Percentiles rank a stretch among this genome's conserved stretches.
These are phyloP conservation scores for Eucalyptus regnans DNA, from an alignment of 345 rosid genomes.

Conservation along the genomic window DNA sequence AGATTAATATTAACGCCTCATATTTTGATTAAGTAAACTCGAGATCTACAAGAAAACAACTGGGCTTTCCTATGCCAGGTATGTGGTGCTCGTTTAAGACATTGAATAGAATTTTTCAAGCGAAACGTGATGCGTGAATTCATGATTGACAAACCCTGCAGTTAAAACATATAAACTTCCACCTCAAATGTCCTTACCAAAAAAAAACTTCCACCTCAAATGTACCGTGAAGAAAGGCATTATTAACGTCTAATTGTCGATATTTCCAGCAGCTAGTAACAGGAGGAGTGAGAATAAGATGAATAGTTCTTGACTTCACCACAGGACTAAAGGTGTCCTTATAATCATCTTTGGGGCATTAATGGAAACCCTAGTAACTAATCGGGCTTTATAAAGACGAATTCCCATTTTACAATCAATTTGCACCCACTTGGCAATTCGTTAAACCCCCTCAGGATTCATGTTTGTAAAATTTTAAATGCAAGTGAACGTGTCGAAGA, in stretches of 20 bases:
- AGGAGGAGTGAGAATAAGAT: neutral
- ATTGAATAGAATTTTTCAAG: neutral
- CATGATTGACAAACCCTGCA: neutral
- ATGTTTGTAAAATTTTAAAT: no score
- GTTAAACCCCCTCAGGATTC: fast-evolving
- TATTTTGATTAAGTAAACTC: neutral
- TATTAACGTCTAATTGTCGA: neutral
- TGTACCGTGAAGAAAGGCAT: neutral
- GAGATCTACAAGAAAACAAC: fast-evolving
- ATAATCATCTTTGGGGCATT: neutral
- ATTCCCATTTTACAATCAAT: fast-evolving
- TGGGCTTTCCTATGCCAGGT: neutral
- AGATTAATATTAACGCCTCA: neutral
- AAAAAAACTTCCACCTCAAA: neutral
- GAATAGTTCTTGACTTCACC: neutral
- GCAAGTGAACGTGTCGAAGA: fast-evolving
- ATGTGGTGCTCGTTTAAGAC: neutral
- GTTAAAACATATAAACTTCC: neutral
- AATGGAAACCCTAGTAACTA: neutral
- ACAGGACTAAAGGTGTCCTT: neutral
- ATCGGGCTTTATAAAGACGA: fast-evolving
- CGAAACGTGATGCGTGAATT: neutral
- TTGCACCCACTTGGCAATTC: neutral
- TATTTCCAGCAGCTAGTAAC: fast-evolving
- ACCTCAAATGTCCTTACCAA: neutral